Base-by-base conservation (phyloP, 371 early-diverging fungal species). In the Syncephalastrum contaminatum region DNA sequence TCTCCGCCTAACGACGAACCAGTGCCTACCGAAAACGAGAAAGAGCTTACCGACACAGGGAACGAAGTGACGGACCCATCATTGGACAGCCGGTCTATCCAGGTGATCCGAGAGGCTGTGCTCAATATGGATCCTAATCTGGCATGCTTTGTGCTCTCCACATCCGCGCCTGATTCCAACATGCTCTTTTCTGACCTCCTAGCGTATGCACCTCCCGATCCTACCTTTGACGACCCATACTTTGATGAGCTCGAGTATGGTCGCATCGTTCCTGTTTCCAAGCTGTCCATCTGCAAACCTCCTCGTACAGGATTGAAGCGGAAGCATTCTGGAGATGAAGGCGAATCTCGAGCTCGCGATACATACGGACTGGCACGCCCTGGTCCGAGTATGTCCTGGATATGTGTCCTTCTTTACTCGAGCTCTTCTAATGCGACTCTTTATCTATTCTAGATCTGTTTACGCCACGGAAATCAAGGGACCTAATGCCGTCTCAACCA, bases 401-500 rank as follows among this genome's bases (percentile, higher is more conserved):
- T 12, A 10, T 8, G 10, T 10, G 36, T 5, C 5, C 25, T 25
- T 25, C n/a, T 30, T 12, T 30, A 30, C 2, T 12, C 12, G 36
- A 30, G 36, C 36, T 30, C 36, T 30, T 2, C 36, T 30, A 10
- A 30, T 30, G 36, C 5, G 10, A 30, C 36, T 1, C 2, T 30
- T 41, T 40, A 12, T 36, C 41, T 22, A 1, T 40, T 8, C 24
- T 54, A 72, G 74, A 73, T 3, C 41, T 77, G 21, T 78, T 78
- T 62, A 65, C 79, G 22, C 68, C 75, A 12, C 74, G 73, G 47
- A 75, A 75, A 57, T 56, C 59, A 39, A 77, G 76, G 43, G 84
- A 84, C 54, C 48, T 58, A 0, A 72, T 75, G 36, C 69, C 68
- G 41, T 64, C 42, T 43, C 82, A 62, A 64, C 80, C 67, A 58